phyloP scores from a whole-genome alignment of 345 rosid genomes.

The Linum trigynum region DNA sequence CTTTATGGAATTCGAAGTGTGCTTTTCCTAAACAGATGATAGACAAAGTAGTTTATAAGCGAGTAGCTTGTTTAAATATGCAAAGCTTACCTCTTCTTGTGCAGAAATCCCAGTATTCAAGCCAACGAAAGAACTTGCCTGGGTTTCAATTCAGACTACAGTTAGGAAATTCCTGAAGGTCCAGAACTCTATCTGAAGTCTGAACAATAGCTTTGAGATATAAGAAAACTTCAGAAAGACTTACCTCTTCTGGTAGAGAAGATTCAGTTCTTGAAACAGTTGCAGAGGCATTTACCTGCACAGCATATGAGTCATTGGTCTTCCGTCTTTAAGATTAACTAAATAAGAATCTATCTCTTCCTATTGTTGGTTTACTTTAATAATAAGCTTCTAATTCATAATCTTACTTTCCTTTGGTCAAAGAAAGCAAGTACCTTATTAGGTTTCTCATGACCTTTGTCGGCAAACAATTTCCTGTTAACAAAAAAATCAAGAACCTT shows the following conservation, averaged over 20 bases:
- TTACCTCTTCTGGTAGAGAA: slow-evolving; percentile 30
- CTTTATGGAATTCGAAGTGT: slow-evolving; percentile 8
- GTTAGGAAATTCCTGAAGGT: too few relatives aligned
- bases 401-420: too few relatives aligned
- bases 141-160: neutral
- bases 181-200: neutral
- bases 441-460: slow-evolving; percentile 24
- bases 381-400: too few relatives aligned
- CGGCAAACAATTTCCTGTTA: slow-evolving; percentile 53
- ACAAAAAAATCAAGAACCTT: slow-evolving; percentile 4
- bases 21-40: slow-evolving; percentile 19
- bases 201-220: neutral
- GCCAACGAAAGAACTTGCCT: neutral
- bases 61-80: neutral
- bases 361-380: too few relatives aligned
- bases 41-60: neutral
- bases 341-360: neutral
- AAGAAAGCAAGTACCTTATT: slow-evolving; percentile 37
- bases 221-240: neutral
- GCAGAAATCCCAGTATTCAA: neutral
- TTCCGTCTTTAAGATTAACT: neutral
- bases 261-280: slow-evolving; percentile 21
- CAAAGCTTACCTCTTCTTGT: neutral
- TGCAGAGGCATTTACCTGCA: slow-evolving; percentile 31
- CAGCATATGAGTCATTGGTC: neutral